A percentile compares a stretch with the other conserved stretches of the same genome.
Conservation (phyloP, 148 eudicot species). For the Nyssa sinensis region DNA sequence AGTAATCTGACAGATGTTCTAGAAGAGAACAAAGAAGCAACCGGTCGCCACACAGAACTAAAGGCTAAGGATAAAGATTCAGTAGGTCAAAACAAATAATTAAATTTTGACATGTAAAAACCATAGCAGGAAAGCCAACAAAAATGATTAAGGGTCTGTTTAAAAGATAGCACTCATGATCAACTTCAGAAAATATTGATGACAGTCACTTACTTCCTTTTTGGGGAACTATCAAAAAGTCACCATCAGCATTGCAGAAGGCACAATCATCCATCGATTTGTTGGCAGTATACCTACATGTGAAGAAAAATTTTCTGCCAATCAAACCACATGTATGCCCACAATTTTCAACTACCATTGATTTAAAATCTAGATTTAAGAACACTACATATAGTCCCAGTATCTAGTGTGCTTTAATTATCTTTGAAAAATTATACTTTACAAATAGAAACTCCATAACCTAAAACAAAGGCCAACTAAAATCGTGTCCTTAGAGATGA, state of each 20-base stretch:
- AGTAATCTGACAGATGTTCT: neutral
- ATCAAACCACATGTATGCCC: constrained; percentile 1
- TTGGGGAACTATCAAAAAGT: constrained; percentile 95
- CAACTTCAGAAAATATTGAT: neutral
- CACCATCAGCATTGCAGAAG: constrained; percentile 98
- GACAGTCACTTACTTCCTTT: constrained; percentile 65
- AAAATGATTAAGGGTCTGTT: neutral
- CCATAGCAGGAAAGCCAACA: neutral
- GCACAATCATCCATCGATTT: constrained; percentile 88
- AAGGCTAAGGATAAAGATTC: neutral
- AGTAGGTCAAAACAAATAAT: neutral
- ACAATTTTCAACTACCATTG: neutral
- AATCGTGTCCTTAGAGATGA: too few species aligned
- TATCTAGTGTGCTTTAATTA: neutral
- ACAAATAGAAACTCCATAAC: constrained; percentile 2
- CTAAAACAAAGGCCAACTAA: neutral
- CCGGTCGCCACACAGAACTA: neutral
- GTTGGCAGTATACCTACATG: constrained; percentile 81
- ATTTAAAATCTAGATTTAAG: constrained; percentile 2
- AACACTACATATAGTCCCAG: neutral
- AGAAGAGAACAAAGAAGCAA: neutral
- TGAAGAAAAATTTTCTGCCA: constrained; percentile 1
- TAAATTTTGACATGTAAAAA: too few species aligned
- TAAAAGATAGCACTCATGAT: neutral
- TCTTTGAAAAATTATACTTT: neutral